Base-by-base conservation (phyloP, 2,329 filamentous ascomycete species). In the Ceratocystis albifundus region DNA sequence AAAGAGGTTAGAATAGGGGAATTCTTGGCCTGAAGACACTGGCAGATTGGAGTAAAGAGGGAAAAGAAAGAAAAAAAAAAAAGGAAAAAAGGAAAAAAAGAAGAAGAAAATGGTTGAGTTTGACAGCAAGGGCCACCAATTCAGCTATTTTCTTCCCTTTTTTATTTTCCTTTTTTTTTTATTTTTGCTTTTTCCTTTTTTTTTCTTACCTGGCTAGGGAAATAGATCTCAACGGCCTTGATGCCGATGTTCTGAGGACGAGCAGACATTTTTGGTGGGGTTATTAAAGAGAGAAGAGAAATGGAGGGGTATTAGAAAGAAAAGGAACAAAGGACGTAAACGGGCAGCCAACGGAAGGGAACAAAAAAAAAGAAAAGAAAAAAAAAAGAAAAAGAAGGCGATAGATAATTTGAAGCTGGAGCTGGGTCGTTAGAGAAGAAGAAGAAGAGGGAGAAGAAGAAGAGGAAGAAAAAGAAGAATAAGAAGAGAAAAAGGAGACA, bases 141-240 rank as follows among this genome's bases (percentile, higher is more conserved):
- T 53, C 48, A 25, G 20, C n/a, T n/a, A n/a, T n/a, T n/a, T n/a
- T n/a, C n/a, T n/a, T n/a, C n/a, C n/a, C n/a, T n/a, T n/a, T n/a
- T n/a, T n/a, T n/a, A n/a, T n/a, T n/a, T n/a, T n/a, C n/a, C n/a
- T n/a, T n/a, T n/a, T n/a, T n/a, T n/a, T n/a, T n/a, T n/a, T n/a
- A n/a, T n/a, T n/a, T n/a, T n/a, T n/a, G n/a, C n/a, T n/a, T n/a
- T n/a, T n/a, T n/a, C n/a, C n/a, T n/a, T n/a, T n/a, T 12, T 50
- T 22, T 50, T 59, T 30, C 85, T 70, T 78, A 93, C 89, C 85
- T 93, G 89, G 76, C 82, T 88, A 70, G 89, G 89, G 75, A 90
- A 89, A 78, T 94, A 94, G 75, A 94, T 84, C 76, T 94, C 89
- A 77, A 94, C 89, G 87, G 88, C 89, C 81, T 94, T 93, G 76